Percentiles rank a stretch among this genome's conserved stretches.
These are phyloP conservation scores for Sclerotiophoma versabilis DNA, from an alignment of 2,329 filamentous ascomycete species.

Conservation along the genomic window DNA sequence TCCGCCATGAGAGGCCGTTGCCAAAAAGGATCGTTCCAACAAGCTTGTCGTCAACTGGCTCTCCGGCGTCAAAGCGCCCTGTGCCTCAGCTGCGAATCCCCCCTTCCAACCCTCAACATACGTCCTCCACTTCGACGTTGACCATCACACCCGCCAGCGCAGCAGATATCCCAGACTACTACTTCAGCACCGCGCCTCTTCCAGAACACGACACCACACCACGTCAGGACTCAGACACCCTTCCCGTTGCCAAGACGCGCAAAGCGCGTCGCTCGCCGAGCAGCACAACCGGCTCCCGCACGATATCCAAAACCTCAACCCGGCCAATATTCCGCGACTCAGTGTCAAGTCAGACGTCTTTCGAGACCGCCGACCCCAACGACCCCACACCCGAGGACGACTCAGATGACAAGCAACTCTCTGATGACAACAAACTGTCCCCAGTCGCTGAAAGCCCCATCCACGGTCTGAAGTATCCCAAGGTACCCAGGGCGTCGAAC, in stretches of 20 bases:
- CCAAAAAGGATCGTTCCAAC: constrained; percentile 22
- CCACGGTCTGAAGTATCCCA: constrained; percentile 55
- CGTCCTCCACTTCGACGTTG: constrained; percentile 27
- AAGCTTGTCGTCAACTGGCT: constrained; percentile 16
- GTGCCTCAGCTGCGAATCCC: constrained; percentile 11
- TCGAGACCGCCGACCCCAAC: constrained; percentile 55
- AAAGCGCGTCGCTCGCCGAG: constrained; percentile 26
- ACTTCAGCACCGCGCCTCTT: constrained; percentile 35
- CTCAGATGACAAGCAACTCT: constrained; percentile 45
- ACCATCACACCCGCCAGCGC: constrained; percentile 32
- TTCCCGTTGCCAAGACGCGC: constrained; percentile 2
- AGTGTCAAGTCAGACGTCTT: constrained; percentile 52
- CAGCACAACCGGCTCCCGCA: constrained; percentile 27
- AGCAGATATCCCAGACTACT: constrained; percentile 49
- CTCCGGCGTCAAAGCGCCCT: constrained; percentile 17
- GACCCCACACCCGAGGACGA: constrained; percentile 57
- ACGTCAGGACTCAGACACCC: constrained; percentile 9
- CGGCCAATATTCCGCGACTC: constrained; percentile 40
- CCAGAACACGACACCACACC: constrained; percentile 20
- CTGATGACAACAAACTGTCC: constrained; percentile 44
- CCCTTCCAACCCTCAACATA: constrained; percentile 22
- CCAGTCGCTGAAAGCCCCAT: constrained; percentile 55
- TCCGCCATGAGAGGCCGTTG: constrained; percentile 38
- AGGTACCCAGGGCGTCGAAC: constrained; percentile 56
- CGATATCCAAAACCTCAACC: constrained; percentile 37